phyloP scores from a whole-genome alignment of 768 basidiomycete genomes.

The Rhodotorula sphaerocarpa region DNA sequence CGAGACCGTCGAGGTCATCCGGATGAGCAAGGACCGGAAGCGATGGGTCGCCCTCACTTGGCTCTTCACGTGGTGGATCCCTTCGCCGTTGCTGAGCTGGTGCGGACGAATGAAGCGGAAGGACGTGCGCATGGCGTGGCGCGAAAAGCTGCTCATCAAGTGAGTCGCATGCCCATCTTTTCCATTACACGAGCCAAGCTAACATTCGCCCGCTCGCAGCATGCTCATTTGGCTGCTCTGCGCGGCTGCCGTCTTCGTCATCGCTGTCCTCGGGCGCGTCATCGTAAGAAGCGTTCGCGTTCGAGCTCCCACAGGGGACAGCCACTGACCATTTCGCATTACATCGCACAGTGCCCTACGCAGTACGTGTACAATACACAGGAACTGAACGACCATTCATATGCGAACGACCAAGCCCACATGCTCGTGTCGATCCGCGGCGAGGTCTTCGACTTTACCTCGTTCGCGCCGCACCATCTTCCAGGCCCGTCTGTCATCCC shows the following conservation, averaged over 20 bases:
- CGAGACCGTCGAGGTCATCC: conserved; percentile 70
- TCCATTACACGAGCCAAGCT: not conserved
- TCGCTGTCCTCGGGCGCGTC: conserved; percentile 71
- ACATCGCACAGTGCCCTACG: conserved; percentile 62
- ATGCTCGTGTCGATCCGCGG: conserved; percentile 78
- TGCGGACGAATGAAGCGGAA: conserved; percentile 87
- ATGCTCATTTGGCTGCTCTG: conserved; percentile 93
- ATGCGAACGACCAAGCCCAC: conserved; percentile 55
- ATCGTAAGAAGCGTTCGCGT: conserved; percentile 47
- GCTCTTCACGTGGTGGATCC: conserved; percentile 87
- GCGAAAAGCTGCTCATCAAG: conserved; percentile 91
- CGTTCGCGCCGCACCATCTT: conserved; percentile 48
- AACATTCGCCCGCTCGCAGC: conserved; percentile 9
- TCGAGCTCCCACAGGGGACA: not conserved
- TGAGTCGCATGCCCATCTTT: not conserved
- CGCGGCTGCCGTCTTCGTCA: conserved; percentile 80
- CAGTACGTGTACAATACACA: conserved; percentile 76
- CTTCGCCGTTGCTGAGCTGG: conserved; percentile 58
- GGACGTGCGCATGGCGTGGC: conserved; percentile 92
- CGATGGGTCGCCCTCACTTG: conserved; percentile 83
- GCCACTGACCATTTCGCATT: not conserved
- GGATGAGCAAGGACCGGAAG: conserved; percentile 68
- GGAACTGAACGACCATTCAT: conserved; percentile 70
- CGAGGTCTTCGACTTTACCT: conserved; percentile 82
- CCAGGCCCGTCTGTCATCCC: conserved; percentile 29